Base-by-base conservation (phyloP, 352 stramenopile genomes). In the Peronospora farinosa region DNA sequence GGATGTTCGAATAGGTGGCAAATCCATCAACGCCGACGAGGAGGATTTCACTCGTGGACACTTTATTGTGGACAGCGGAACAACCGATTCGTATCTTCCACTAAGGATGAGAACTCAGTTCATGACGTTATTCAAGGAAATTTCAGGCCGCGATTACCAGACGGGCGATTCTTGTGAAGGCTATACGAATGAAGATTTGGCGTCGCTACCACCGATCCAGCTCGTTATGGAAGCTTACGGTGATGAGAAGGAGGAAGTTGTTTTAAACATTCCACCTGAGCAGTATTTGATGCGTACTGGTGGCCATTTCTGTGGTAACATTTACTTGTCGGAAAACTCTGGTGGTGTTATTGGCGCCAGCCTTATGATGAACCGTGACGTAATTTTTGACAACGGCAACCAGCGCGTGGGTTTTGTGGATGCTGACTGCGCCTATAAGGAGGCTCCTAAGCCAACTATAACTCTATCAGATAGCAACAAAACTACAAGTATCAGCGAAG, bases 11-110 rank as follows among this genome's bases (percentile, higher is more conserved):
- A 75, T 93, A 21, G 67, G 57, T 15, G 69, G 72, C 49, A 60
- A 63, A 15, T 78, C 75, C 28, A 86, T 93, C 30, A 65, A 85
- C 7, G 65, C 73, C 0, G 53, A 72, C 0, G 36, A 58, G 5
- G 56, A 57, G n/a, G 74, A 54, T 21, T 74, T 70, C 27, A 60
- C 52, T 5, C 65, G 62, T 28, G 78, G 78, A 0, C 72, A 84
- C 41, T 89, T 79, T 42, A 88, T 94, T 41, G 74, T 94, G 10
- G 83, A 94, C 54, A 94, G 83, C 50, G 83, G 83, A 39, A 92
- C 83, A 9, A 92, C 83, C 1, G 79, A 90, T 53, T 91, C 83
- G 42, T 91, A 88, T 60, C 54, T 94, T 11, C 77, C 80, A 4
- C 71, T 50, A 27, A 61, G 54, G 3, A 48, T 88, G 49, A 74